phyloP scores from a whole-genome alignment of 2,329 filamentous ascomycete genomes.

The Exophiala sp. region DNA sequence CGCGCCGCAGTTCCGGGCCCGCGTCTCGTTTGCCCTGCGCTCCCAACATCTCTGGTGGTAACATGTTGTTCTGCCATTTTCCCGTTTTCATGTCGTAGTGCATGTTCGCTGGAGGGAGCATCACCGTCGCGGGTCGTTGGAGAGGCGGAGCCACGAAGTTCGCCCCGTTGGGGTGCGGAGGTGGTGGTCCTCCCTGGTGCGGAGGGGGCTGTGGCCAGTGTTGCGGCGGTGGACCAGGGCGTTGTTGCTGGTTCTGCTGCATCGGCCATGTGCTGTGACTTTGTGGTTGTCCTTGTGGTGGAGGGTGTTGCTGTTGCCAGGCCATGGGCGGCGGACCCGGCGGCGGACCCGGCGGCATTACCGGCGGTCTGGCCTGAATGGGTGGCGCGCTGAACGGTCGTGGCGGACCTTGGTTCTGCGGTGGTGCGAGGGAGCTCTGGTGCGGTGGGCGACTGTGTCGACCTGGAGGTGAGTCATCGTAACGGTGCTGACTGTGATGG shows the following conservation, averaged over 20 bases:
- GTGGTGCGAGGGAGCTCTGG: constrained; percentile 12
- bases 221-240: not conserved
- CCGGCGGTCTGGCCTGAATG: constrained; percentile 8
- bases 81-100: constrained; percentile 25
- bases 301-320: constrained; percentile 1
- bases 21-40: not conserved
- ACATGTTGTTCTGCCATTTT: constrained; percentile 22
- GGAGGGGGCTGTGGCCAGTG: not conserved
- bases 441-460: constrained; percentile 10
- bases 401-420: constrained; percentile 3
- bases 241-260: not conserved
- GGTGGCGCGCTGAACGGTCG: constrained; percentile 19
- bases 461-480: constrained; percentile 12
- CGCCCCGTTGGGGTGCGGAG: not conserved
- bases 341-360: constrained; percentile 3
- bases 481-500: not conserved
- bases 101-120: constrained; percentile 18
- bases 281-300: not conserved
- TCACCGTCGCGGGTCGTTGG: constrained; percentile 10
- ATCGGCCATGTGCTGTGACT: not conserved
- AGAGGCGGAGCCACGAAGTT: constrained; percentile 15
- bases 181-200: too few relatives aligned
- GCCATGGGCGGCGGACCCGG: not conserved
- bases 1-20: constrained; percentile 3
- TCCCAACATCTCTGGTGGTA: constrained; percentile 21